Base-by-base conservation (phyloP, 2,329 filamentous ascomycete genomes). In the Exophiala viscosa region DNA sequence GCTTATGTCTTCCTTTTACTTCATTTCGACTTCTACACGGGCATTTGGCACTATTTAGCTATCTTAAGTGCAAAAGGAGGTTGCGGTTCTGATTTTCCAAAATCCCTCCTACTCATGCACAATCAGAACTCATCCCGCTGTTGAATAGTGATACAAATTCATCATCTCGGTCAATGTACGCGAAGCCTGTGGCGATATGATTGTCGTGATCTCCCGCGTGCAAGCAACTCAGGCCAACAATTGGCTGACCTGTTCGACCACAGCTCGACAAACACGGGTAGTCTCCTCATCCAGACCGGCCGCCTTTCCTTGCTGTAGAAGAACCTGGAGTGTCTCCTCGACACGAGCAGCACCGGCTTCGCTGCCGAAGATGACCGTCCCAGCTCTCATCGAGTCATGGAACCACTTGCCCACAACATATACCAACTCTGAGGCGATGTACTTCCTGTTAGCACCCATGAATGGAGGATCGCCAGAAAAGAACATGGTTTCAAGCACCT, bases 381-480 rank as follows among this genome's bases (percentile, higher is more conserved):
- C 80, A 8, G 75, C 70, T 20, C 80, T 72, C 52, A 79, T 71
- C 44, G 78, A 82, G 11, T 80, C 74, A 45, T 76, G 70, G 59
- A 78, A 81, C 86, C 86, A 89, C 50, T 75, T 71, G 51, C 78
- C 71, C 3, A 84, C 73, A 2, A 84, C 69, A 60, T 85, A 83
- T 0, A 86, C 68, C 38, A 87, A 77, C 65, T 87, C 83, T 20
- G 76, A 75, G 2, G 81, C 81, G 5, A 88, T 73, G 52, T 78
- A 70, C 38, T 76, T 75, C 41, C 81, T 75, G 50, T 81, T 80
- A 3, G 72, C 67, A 3, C 81, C 82, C 33, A 76, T 70, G 67
- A 87, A 88, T 0, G 85, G 85, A 5, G 78, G 73, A 61, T 86
- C 81, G 58, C 85, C 82, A 34, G 79, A 79, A 67, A 86, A 87